Percentiles rank a stretch among this genome's conserved stretches.
Conservation (phyloP, 2,329 filamentous ascomycete species). For the Drechslerella dactyloides region DNA sequence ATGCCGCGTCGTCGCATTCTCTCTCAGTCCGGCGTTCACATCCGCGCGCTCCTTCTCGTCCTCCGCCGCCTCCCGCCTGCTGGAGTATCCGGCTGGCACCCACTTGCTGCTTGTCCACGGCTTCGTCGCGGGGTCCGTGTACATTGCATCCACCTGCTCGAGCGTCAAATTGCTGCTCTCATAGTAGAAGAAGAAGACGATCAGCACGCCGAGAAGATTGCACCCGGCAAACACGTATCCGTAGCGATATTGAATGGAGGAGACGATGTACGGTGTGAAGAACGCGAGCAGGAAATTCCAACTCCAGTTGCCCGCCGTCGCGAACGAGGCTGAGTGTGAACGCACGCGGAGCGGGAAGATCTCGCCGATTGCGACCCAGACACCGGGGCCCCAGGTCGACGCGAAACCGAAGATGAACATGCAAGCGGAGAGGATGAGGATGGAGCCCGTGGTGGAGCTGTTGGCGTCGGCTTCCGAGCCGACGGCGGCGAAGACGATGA, state of each 20-base stretch:
- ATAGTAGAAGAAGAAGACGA: constrained; percentile 80
- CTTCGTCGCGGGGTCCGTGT: constrained; percentile 67
- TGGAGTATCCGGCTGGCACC: constrained; percentile 61
- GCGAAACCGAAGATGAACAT: constrained; percentile 72
- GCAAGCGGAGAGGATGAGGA: constrained; percentile 72
- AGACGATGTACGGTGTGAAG: constrained; percentile 79
- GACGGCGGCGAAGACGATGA: constrained; percentile 69
- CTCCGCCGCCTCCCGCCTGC: constrained; percentile 56
- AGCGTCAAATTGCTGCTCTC: constrained; percentile 75
- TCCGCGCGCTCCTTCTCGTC: constrained; percentile 32
- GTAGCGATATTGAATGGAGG: constrained; percentile 73
- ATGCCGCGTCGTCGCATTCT: constrained; percentile 25
- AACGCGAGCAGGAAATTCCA: constrained; percentile 79
- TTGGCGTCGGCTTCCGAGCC: constrained; percentile 57
- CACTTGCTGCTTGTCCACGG: constrained; percentile 69
- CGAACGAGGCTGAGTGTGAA: constrained; percentile 67
- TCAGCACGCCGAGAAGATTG: constrained; percentile 68
- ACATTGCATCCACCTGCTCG: constrained; percentile 82
- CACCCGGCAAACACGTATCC: constrained; percentile 79
- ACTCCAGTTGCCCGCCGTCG: constrained; percentile 69
- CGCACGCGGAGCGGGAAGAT: constrained; percentile 70
- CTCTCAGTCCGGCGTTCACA: constrained; percentile 38
- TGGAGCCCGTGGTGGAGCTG: constrained; percentile 62
- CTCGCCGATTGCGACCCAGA: constrained; percentile 73
- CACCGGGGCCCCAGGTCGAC: constrained; percentile 73